Conservation (phyloP, 1,284 basidiomycete genomes). For the Ceratobasidium sp. region DNA sequence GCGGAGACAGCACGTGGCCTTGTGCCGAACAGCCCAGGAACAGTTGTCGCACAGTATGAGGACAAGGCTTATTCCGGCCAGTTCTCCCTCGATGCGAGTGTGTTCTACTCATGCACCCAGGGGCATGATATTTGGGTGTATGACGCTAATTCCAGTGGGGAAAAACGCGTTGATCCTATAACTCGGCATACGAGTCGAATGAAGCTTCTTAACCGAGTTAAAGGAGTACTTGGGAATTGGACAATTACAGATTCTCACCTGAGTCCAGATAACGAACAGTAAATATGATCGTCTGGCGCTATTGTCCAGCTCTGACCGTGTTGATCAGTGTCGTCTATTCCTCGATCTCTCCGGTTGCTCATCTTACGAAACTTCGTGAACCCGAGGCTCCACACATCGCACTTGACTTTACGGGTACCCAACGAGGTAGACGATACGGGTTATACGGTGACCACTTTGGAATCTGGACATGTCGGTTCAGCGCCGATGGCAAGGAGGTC, state of each 20-base stretch:
- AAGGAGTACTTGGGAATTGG: constrained; percentile 80
- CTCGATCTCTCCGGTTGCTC: constrained; percentile 60
- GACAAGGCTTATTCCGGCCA: constrained; percentile 92
- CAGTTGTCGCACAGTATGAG: constrained; percentile 81
- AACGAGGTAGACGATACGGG: constrained; percentile 49
- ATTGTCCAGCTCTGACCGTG: background rate
- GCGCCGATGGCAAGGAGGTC: constrained; percentile 93
- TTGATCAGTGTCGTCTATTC: constrained; percentile 84
- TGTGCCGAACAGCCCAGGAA: constrained; percentile 86
- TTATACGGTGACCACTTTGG: constrained; percentile 64
- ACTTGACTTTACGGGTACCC: constrained; percentile 70
- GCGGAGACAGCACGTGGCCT: constrained; percentile 64
- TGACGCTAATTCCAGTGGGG: constrained; percentile 49
- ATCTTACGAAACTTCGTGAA: constrained; percentile 78
- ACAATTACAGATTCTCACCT: constrained; percentile 95
- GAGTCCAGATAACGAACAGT: constrained; percentile 90
- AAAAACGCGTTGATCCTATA: background rate
- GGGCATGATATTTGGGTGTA: constrained; percentile 52
- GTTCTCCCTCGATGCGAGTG: constrained; percentile 81
- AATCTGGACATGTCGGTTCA: constrained; percentile 94
- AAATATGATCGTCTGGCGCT: constrained; percentile 28
- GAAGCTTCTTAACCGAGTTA: constrained; percentile 78
- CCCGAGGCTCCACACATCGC: constrained; percentile 71
- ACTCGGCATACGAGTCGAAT: constrained; percentile 63
- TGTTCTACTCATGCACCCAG: constrained; percentile 83